A percentile compares a stretch with the other conserved stretches of the same genome.
Evolutionary conservation across 257 asterid genomes (phyloP).

Genomic region (Schizonepeta tenuifolia): DNA sequence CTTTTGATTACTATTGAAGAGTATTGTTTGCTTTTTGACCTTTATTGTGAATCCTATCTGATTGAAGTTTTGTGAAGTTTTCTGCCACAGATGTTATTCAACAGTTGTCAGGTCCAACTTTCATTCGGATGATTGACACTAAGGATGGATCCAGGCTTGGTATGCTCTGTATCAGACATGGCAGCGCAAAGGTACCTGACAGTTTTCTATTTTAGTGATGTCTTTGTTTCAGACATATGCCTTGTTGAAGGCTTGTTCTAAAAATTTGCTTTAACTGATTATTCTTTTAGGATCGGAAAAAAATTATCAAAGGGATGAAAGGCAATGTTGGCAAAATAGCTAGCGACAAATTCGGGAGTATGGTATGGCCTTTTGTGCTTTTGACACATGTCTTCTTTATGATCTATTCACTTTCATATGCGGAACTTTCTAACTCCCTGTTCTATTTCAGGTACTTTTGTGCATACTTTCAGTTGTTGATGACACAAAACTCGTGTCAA

Average conservation of each 20-base stretch:
- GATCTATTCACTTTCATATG: background rate
- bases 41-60: slow-evolving; percentile 31
- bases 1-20: slow-evolving; percentile 12
- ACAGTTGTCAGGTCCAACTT: slow-evolving; percentile 65
- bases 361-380: slow-evolving; percentile 46
- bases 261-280: slow-evolving; percentile 14
- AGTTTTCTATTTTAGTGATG: background rate
- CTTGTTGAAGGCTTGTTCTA: slow-evolving; percentile 8
- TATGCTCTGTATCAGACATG: slow-evolving; percentile 80
- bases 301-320: slow-evolving; percentile 88
- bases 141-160: slow-evolving; percentile 87
- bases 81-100: slow-evolving; percentile 88
- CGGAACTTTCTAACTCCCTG: background rate
- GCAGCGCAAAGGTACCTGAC: slow-evolving; percentile 78
- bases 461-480: slow-evolving; percentile 83
- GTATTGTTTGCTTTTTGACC: background rate
- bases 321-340: slow-evolving; percentile 75
- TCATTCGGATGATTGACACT: slow-evolving; percentile 84
- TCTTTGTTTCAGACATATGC: slow-evolving; percentile 10
- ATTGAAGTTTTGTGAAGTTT: slow-evolving; percentile 60
- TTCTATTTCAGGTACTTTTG: slow-evolving; percentile 69
- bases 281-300: slow-evolving; percentile 80
- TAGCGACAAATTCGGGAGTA: slow-evolving; percentile 67
- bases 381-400: slow-evolving; percentile 6
- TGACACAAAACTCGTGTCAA: slow-evolving; percentile 89